Evolutionary conservation across 805 yeast genomes (phyloP).

Genomic region (Lachancea dasiensis): DNA sequence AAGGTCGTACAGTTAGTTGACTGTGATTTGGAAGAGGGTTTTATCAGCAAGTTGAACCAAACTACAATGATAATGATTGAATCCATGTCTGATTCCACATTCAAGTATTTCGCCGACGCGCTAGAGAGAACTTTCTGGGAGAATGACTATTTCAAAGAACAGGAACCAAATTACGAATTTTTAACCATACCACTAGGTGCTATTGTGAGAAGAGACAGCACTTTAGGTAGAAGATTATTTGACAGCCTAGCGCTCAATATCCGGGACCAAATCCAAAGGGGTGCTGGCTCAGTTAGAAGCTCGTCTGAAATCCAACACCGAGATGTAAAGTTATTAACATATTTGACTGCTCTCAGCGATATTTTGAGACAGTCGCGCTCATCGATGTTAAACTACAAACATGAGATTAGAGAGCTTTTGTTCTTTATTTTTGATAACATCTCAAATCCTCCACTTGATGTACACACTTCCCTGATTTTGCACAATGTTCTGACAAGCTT

Average conservation of each 20-base stretch:
- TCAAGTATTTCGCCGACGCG: constrained; percentile 37
- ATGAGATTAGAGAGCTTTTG: constrained; percentile 39
- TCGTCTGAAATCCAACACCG: constrained; percentile 64
- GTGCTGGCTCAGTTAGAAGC: constrained; percentile 73
- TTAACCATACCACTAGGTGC: constrained; percentile 70
- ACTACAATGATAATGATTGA: constrained; percentile 47
- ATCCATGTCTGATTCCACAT: constrained; percentile 54
- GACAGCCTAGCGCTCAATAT: constrained; percentile 38
- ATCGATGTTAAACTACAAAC: constrained; percentile 38
- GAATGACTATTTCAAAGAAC: constrained; percentile 50
- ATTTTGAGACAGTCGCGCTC: constrained; percentile 62
- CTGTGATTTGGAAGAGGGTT: constrained; percentile 35
- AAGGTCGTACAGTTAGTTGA: constrained; percentile 62
- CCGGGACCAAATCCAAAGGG: constrained; percentile 59
- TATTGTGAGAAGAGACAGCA: constrained; percentile 52
- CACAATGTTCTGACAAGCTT: constrained; percentile 62
- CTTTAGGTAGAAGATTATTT: constrained; percentile 24
- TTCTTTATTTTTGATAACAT: constrained; percentile 26
- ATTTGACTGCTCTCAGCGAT: constrained; percentile 63
- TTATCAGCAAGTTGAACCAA: constrained; percentile 37
- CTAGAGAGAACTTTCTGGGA: constrained; percentile 38
- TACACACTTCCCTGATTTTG: constrained; percentile 53
- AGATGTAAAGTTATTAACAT: constrained; percentile 71
- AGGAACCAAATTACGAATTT: constrained; percentile 55
- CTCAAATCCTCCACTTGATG: constrained; percentile 50